Evolutionary conservation across 2,329 filamentous ascomycete genomes (phyloP).

Genomic region (Penicillium olsonii): DNA sequence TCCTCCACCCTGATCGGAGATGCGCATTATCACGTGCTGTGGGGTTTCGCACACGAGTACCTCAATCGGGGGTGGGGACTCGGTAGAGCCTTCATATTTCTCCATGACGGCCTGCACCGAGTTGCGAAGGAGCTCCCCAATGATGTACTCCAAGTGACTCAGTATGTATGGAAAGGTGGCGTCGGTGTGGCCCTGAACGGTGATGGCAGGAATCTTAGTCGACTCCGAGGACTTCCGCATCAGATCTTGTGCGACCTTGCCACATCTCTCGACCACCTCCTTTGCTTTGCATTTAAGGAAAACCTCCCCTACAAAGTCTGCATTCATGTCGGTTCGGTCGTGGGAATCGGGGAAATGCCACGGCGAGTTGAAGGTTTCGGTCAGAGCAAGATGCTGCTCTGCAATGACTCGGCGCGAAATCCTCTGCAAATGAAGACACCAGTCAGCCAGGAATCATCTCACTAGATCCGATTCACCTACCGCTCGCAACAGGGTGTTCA

Average conservation of each 20-base stretch:
- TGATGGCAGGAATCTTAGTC: constrained; percentile 75
- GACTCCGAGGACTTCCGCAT: constrained; percentile 74
- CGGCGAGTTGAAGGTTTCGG: constrained; percentile 87
- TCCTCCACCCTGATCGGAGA: constrained; percentile 93
- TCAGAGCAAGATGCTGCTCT: constrained; percentile 92
- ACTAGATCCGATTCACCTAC: constrained; percentile 51
- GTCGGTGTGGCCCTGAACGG: constrained; percentile 78
- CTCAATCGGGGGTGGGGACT: constrained; percentile 76
- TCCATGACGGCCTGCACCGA: constrained; percentile 92
- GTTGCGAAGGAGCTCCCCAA: constrained; percentile 92
- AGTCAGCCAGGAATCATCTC: constrained; percentile 9
- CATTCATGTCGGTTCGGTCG: constrained; percentile 60
- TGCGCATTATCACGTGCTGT: constrained; percentile 93
- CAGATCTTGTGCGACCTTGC: constrained; percentile 71
- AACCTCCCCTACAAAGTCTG: constrained; percentile 92
- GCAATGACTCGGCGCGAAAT: constrained; percentile 96
- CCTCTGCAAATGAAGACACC: constrained; percentile 54
- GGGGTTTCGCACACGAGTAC: constrained; percentile 91
- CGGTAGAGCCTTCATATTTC: constrained; percentile 54
- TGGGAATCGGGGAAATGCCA: constrained; percentile 85
- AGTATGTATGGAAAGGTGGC: constrained; percentile 96
- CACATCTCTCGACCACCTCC: constrained; percentile 84
- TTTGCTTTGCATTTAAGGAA: constrained; percentile 90
- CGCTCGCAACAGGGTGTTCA: constrained; percentile 89
- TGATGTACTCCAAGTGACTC: constrained; percentile 93